phyloP scores from a whole-genome alignment of 2,329 filamentous ascomycete genomes.

The Paecilomyces niveus region DNA sequence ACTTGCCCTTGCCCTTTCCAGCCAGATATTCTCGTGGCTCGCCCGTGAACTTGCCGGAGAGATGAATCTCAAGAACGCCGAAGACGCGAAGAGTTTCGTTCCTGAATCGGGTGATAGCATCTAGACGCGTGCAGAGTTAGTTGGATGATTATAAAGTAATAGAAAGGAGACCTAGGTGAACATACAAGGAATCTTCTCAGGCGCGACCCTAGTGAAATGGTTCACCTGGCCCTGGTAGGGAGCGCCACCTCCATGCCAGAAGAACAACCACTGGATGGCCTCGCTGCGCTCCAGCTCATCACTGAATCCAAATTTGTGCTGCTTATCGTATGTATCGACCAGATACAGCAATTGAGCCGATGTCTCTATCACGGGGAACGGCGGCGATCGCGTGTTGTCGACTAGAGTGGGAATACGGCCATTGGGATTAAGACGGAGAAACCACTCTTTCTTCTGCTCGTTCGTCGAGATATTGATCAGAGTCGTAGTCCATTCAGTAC shows the following conservation, averaged over 20 bases:
- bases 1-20: conserved; percentile 49
- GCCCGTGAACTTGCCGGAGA: conserved; percentile 46
- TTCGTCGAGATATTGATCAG: conserved; percentile 47
- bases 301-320: conserved; percentile 46
- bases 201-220: conserved; percentile 39
- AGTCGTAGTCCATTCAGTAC: conserved; percentile 41
- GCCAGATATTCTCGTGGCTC: conserved; percentile 46
- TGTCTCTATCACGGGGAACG: conserved; percentile 48
- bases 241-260: background rate
- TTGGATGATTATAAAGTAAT: background rate
- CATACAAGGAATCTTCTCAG: conserved; percentile 41
- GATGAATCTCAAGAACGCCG: conserved; percentile 50
- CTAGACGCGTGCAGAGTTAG: conserved; percentile 7
- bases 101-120: conserved; percentile 45
- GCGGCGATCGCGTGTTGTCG: conserved; percentile 43
- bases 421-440: conserved; percentile 42
- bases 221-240: conserved; percentile 34
- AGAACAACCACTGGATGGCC: conserved; percentile 5
- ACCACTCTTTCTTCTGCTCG: conserved; percentile 52
- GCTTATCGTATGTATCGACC: conserved; percentile 42
- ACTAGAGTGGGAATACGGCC: conserved; percentile 46
- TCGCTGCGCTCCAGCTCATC: conserved; percentile 43
- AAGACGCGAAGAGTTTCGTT: conserved; percentile 48
- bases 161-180: background rate
- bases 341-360: conserved; percentile 49